A percentile compares a stretch with the other conserved stretches of the same genome.
phyloP scores from a whole-genome alignment of 2,329 filamentous ascomycete species.

The Canariomyces notabilis region DNA sequence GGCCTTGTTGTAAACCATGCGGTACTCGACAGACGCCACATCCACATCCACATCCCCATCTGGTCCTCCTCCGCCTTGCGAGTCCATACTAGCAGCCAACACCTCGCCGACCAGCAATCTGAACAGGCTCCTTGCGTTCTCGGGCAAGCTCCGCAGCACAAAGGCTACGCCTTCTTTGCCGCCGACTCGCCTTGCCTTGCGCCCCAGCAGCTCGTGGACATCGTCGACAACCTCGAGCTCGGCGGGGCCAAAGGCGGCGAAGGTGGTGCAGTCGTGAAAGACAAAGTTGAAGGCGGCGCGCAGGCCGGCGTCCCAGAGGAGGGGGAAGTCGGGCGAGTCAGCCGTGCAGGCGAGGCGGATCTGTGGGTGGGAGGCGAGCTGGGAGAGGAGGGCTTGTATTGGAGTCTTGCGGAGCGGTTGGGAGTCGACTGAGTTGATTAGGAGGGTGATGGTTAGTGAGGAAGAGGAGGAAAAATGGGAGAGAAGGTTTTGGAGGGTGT shows the following conservation, averaged over 20 bases:
- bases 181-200: constrained; percentile 71
- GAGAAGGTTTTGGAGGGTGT: constrained; percentile 64
- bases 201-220: constrained; percentile 80
- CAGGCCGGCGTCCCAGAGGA: constrained; percentile 87
- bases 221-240: constrained; percentile 86
- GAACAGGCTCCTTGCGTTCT: constrained; percentile 87
- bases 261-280: constrained; percentile 94
- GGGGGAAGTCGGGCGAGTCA: constrained; percentile 79
- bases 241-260: constrained; percentile 58
- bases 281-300: constrained; percentile 78
- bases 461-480: constrained; percentile 50
- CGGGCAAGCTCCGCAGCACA: constrained; percentile 82
- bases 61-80: constrained; percentile 46
- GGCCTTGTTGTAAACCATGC: constrained; percentile 88
- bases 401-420: constrained; percentile 65
- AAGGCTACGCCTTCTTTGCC: constrained; percentile 90
- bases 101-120: constrained; percentile 80
- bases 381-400: constrained; percentile 68
- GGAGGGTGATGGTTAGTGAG: constrained; percentile 52
- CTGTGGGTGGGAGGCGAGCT: constrained; percentile 67
- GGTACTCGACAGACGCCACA: constrained; percentile 76
- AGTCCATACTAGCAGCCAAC: constrained; percentile 63
- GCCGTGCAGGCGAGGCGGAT: constrained; percentile 74
- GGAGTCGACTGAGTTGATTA: constrained; percentile 86
- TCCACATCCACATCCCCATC: constrained; percentile 43